phyloP scores from a whole-genome alignment of 2,329 filamentous ascomycete species.

The Sporothrix schenckii region DNA sequence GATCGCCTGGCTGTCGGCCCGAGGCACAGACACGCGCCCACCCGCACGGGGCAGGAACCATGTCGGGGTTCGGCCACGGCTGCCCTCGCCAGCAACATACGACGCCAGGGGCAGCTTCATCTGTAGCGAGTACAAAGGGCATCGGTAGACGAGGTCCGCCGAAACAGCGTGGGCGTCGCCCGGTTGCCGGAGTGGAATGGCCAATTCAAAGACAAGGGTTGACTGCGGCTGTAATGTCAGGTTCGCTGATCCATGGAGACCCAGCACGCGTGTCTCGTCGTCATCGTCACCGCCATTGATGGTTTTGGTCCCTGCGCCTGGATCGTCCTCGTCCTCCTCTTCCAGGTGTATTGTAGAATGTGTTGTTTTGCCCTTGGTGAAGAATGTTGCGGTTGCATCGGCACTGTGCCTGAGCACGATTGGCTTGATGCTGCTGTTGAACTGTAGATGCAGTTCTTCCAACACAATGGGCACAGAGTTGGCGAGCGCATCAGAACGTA shows the following conservation, averaged over 20 bases:
- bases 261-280: not conserved
- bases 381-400: not conserved
- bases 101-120: constrained; percentile 62
- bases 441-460: constrained; percentile 56
- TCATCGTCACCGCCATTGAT: constrained; percentile 30
- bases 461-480: constrained; percentile 57
- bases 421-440: constrained; percentile 61
- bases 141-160: constrained; percentile 64
- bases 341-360: constrained; percentile 33
- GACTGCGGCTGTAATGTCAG: constrained; percentile 68
- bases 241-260: constrained; percentile 50
- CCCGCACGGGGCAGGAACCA: constrained; percentile 54
- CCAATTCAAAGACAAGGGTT: constrained; percentile 70
- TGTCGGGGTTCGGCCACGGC: constrained; percentile 40
- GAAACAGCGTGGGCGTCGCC: constrained; percentile 72
- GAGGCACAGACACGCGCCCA: constrained; percentile 52
- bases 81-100: constrained; percentile 39
- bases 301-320: not conserved
- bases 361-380: not conserved
- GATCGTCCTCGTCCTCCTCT: constrained; percentile 30
- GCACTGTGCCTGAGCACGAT: constrained; percentile 53
- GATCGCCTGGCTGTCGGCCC: constrained; percentile 59
- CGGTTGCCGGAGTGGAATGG: constrained; percentile 75
- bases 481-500: constrained; percentile 59
- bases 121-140: constrained; percentile 67